Percentiles rank a stretch among this genome's conserved stretches.
Evolutionary conservation across 176 grass and related monocot species (phyloP).

Genomic region (Rhynchospora tenuis): DNA sequence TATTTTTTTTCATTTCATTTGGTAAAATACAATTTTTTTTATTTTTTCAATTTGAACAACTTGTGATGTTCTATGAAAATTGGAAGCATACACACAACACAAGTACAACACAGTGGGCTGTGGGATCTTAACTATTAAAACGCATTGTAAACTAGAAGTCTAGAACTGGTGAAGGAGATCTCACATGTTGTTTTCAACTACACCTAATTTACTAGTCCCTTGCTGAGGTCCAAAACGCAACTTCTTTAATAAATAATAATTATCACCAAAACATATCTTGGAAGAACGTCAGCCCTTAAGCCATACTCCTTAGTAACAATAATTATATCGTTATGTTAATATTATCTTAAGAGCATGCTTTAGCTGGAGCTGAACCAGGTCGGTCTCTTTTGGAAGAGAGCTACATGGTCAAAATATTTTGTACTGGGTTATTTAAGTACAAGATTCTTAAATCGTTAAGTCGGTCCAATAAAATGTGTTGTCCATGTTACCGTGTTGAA

Average conservation of each 20-base stretch:
- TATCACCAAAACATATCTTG: not conserved
- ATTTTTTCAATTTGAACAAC: not conserved
- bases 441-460: not conserved
- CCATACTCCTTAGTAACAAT: not conserved
- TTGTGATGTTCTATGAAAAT: not conserved
- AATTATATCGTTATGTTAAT: not conserved
- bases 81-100: not conserved
- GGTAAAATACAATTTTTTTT: not conserved
- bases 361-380: not conserved
- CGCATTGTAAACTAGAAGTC: not conserved
- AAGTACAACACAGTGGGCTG: too few relatives aligned
- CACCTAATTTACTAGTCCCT: not conserved
- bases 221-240: too few relatives aligned
- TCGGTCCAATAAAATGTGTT: constrained; percentile 1
- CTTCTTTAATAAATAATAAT: not conserved
- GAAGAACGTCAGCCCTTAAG: not conserved
- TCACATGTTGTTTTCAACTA: not conserved
- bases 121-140: not conserved
- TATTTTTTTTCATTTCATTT: not conserved
- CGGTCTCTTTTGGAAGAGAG: not conserved
- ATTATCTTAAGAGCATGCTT: not conserved
- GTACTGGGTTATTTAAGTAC: not conserved
- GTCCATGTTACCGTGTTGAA: not conserved
- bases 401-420: not conserved
- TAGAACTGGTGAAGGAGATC: not conserved